A percentile compares a stretch with the other conserved stretches of the same genome.
Conservation (phyloP, 1,284 basidiomycete genomes). For the Grifola frondosa region DNA sequence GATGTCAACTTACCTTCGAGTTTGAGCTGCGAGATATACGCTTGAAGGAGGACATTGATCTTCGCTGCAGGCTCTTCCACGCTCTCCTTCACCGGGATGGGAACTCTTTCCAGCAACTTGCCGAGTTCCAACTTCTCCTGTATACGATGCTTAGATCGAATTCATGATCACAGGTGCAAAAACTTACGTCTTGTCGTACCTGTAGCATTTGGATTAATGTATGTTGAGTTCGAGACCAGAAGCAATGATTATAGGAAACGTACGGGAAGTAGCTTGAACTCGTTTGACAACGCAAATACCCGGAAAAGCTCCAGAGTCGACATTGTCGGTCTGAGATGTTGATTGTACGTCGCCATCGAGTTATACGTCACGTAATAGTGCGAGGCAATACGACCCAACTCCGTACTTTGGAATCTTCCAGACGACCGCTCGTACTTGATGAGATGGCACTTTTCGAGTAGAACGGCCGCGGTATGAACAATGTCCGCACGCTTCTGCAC, state of each 20-base stretch:
- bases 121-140: conserved; percentile 86
- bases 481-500: conserved; percentile 96
- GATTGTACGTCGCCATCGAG: conserved; percentile 97
- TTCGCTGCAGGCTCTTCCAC: conserved; percentile 97
- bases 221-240: no score
- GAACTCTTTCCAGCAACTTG: conserved; percentile 94
- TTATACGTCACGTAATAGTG: conserved; percentile 97
- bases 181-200: conserved; percentile 43
- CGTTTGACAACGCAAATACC: conserved; percentile 95
- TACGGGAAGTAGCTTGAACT: conserved; percentile 92
- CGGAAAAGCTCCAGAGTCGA: conserved; percentile 90
- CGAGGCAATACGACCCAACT: conserved; percentile 92
- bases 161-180: conserved; percentile 42
- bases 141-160: conserved; percentile 21
- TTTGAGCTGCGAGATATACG: conserved; percentile 94
- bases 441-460: conserved; percentile 93
- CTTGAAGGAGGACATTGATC: conserved; percentile 95
- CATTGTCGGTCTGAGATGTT: conserved; percentile 89
- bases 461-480: conserved; percentile 88
- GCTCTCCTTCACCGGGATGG: conserved; percentile 96
- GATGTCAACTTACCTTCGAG: conserved; percentile 64
- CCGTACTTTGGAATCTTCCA: conserved; percentile 89
- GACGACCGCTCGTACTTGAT: conserved; percentile 91
- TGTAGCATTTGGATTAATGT: not conserved
- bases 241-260: not conserved